phyloP scores from a whole-genome alignment of 495 filamentous ascomycete species.

The Aspergillus affinis region DNA sequence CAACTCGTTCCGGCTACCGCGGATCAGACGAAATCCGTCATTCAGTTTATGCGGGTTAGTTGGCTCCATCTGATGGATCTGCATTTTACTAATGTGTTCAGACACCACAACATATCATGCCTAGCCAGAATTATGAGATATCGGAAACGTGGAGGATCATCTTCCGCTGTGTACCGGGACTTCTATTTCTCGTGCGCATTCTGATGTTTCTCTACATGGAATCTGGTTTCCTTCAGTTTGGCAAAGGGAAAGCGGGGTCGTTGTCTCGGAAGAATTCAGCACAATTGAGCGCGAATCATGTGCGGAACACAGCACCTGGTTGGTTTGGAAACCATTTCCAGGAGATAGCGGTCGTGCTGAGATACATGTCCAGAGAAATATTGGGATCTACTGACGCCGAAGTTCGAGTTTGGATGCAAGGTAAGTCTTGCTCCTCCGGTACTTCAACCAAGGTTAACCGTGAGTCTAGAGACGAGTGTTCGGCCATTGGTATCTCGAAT shows the following conservation, averaged over 20 bases:
- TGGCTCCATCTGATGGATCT: too few relatives aligned
- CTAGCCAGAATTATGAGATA: conserved; percentile 8
- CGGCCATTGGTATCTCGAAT: conserved; percentile 23
- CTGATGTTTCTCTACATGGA: conserved; percentile 20
- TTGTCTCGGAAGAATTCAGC: conserved; percentile 5
- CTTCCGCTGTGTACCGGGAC: conserved; percentile 11
- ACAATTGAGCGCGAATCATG: conserved; percentile 8
- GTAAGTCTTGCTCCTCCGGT: background rate
- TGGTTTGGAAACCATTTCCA: background rate
- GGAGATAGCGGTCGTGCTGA: too few relatives aligned
- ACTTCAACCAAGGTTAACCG: background rate
- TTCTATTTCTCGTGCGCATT: conserved; percentile 15
- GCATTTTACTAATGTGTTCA: background rate
- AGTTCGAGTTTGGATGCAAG: conserved; percentile 19
- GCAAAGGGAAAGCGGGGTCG: conserved; percentile 10
- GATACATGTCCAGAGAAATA: conserved; percentile 7
- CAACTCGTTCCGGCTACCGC: conserved; percentile 17
- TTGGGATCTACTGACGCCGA: conserved; percentile 15
- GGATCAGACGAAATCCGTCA: conserved; percentile 10
- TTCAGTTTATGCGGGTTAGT: conserved; percentile 19
- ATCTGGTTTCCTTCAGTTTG: conserved; percentile 13
- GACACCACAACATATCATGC: conserved; percentile 18
- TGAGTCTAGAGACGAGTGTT: conserved; percentile 16
- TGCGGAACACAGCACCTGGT: conserved; percentile 13
- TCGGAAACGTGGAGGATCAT: conserved; percentile 3